Evolutionary conservation across 2,329 filamentous ascomycete species (phyloP).

Genomic region (Pestalotiopsis sp.): DNA sequence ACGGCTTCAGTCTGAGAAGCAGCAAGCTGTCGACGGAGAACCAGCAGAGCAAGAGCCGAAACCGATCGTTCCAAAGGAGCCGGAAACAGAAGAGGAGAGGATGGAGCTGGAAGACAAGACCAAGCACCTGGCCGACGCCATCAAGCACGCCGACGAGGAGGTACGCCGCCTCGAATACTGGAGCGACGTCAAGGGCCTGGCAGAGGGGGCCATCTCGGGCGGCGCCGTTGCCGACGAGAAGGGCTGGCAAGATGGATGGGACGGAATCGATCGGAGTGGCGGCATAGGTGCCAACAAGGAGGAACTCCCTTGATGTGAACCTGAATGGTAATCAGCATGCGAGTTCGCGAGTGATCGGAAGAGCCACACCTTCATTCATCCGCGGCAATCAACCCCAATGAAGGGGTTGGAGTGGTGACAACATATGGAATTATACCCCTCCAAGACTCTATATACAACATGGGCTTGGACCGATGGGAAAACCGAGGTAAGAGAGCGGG

Average conservation of each 20-base stretch:
- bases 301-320: conserved; percentile 10
- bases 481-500: neutral
- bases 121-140: conserved; percentile 70
- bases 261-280: conserved; percentile 32
- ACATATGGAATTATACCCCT: neutral
- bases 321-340: neutral
- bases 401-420: neutral
- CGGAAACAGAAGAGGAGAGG: conserved; percentile 2
- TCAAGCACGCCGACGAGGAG: conserved; percentile 76
- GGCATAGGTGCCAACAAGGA: conserved; percentile 13
- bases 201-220: conserved; percentile 49
- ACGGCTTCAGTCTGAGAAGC: neutral
- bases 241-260: conserved; percentile 47
- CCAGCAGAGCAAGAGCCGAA: neutral
- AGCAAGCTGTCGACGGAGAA: neutral
- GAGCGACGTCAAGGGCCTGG: conserved; percentile 77
- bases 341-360: neutral
- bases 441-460: neutral
- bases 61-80: neutral
- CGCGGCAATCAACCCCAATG: too few species aligned
- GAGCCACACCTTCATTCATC: too few species aligned
- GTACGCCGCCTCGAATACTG: conserved; percentile 83
- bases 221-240: conserved; percentile 42
- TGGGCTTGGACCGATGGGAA: neutral
- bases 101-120: conserved; percentile 43